A percentile compares a stretch with the other conserved stretches of the same genome.
phyloP scores from a whole-genome alignment of 1,284 basidiomycete species.

The Wolfiporia cocos region DNA sequence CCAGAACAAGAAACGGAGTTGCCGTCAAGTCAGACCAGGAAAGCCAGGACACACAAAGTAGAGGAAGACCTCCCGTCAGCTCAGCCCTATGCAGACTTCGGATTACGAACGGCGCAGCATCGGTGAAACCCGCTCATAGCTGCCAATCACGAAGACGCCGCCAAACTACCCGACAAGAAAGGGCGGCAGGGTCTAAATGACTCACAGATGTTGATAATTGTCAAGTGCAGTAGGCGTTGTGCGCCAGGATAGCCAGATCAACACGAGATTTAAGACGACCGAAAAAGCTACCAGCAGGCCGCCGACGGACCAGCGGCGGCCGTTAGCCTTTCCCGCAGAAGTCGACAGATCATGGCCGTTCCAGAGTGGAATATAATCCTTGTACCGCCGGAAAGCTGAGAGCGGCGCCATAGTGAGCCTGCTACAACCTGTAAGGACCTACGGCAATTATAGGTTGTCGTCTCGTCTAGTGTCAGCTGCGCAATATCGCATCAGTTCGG shows the following conservation, averaged over 20 bases:
- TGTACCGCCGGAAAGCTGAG: slow-evolving; percentile 7
- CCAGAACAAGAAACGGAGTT: too few relatives aligned
- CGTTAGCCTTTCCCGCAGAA: background rate
- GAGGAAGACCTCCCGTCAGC: too few relatives aligned
- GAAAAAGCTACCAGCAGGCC: background rate
- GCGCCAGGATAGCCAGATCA: background rate
- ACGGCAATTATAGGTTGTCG: too few relatives aligned
- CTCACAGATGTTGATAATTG: slow-evolving; percentile 7
- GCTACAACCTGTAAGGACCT: too few relatives aligned
- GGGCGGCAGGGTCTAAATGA: background rate
- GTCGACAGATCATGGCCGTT: too few relatives aligned
- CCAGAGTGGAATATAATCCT: slow-evolving; percentile 1
- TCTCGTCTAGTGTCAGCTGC: too few relatives aligned
- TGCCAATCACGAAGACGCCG: background rate
- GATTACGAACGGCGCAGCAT: background rate
- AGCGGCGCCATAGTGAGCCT: slow-evolving; percentile 17
- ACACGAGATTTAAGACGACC: background rate
- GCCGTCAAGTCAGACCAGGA: too few relatives aligned
- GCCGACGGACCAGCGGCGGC: background rate
- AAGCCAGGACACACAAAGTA: too few relatives aligned
- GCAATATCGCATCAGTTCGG: too few relatives aligned
- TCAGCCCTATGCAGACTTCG: background rate
- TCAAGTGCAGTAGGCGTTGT: background rate
- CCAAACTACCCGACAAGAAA: background rate
- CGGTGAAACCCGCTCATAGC: background rate